Conservation (phyloP, 1,284 basidiomycete genomes). For the Neolentinus lepideus region DNA sequence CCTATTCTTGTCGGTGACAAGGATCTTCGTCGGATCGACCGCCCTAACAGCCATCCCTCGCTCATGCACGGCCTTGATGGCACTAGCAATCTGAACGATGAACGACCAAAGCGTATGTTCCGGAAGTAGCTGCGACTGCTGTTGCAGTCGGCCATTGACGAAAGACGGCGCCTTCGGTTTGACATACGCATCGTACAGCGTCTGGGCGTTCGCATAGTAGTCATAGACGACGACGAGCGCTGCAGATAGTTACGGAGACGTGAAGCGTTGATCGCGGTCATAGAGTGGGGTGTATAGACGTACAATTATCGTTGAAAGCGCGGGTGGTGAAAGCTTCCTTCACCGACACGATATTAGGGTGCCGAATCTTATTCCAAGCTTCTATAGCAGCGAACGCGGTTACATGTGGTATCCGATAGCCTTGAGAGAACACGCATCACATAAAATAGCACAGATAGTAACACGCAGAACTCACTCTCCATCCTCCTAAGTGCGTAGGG, state of each 20-base stretch:
- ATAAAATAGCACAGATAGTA: conserved; percentile 1
- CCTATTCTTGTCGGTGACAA: conserved; percentile 89
- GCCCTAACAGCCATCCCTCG: conserved; percentile 78
- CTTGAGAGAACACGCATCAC: conserved; percentile 32
- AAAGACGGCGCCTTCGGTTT: conserved; percentile 40
- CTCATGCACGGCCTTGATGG: conserved; percentile 83
- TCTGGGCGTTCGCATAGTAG: conserved; percentile 83
- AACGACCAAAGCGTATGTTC: conserved; percentile 95
- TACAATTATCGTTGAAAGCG: conserved; percentile 90
- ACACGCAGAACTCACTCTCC: conserved; percentile 57
- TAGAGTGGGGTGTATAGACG: conserved; percentile 19
- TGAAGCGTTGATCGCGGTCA: no score
- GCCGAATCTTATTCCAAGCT: conserved; percentile 79
- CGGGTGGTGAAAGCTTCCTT: conserved; percentile 95
- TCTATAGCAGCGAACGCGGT: conserved; percentile 82
- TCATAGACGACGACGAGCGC: conserved; percentile 92
- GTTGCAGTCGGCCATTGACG: conserved; percentile 36
- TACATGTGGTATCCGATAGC: conserved; percentile 79
- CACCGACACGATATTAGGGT: conserved; percentile 84
- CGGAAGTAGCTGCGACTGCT: conserved; percentile 37
- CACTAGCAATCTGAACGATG: conserved; percentile 84
- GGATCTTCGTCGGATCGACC: conserved; percentile 83
- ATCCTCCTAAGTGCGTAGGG: conserved; percentile 78
- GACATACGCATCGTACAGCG: conserved; percentile 69
- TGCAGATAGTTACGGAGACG: conserved; percentile 22